These are phyloP conservation scores for Omphalotus guepiniiformis DNA, from an alignment of 768 basidiomycete genomes.

Conservation along the genomic window DNA sequence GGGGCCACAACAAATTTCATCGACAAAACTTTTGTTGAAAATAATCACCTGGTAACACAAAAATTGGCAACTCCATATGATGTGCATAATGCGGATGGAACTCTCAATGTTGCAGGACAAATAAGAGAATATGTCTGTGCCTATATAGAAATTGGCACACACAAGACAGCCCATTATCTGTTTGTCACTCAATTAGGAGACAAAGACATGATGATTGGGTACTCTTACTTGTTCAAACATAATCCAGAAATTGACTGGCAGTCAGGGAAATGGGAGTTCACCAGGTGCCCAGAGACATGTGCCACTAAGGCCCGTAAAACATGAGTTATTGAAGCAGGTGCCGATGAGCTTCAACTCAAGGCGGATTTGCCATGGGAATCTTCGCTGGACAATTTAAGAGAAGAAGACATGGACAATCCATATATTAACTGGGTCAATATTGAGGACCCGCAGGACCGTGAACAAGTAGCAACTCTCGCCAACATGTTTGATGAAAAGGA, in stretches of 20 bases:
- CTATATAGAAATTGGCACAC: background rate
- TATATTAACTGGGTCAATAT: background rate
- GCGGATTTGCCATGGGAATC: background rate
- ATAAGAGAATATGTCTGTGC: background rate
- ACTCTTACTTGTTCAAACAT: background rate
- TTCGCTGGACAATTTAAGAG: background rate
- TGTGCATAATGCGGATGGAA: background rate
- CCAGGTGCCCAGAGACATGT: constrained; percentile 8
- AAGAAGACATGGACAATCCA: background rate
- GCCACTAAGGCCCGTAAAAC: constrained; percentile 1
- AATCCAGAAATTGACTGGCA: constrained; percentile 5
- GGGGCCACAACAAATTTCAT: constrained; percentile 7
- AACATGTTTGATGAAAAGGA: constrained; percentile 5
- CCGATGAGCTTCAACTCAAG: background rate
- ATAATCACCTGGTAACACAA: constrained; percentile 4
- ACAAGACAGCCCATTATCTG: background rate
- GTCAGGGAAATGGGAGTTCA: constrained; percentile 3
- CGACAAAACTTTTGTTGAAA: background rate
- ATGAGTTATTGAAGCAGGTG: background rate
- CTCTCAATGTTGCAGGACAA: constrained; percentile 3
- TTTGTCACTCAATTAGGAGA: background rate
- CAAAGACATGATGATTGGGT: constrained; percentile 1
- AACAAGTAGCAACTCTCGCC: background rate
- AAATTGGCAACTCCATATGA: background rate
- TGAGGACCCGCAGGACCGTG: background rate